phyloP scores from a whole-genome alignment of 2,329 filamentous ascomycete species.

The Aspergillus costaricaensis region DNA sequence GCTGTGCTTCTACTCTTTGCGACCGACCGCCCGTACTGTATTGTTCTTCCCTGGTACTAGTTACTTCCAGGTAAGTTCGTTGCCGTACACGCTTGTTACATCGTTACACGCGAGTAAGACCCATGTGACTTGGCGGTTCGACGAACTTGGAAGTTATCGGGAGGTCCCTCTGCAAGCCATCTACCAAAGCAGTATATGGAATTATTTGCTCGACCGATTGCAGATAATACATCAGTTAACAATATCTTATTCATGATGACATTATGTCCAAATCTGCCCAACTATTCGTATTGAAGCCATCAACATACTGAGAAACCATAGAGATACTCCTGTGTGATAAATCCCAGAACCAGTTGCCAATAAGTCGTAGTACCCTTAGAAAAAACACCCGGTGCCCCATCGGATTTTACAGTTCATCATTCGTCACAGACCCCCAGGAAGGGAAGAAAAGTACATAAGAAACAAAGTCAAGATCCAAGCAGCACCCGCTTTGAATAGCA shows the following conservation, averaged over 20 bases:
- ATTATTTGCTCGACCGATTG: background rate
- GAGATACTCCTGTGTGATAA: background rate
- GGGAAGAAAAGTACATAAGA: constrained; percentile 3
- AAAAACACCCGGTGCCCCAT: constrained; percentile 22
- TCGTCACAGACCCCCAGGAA: constrained; percentile 17
- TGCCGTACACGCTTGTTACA: background rate
- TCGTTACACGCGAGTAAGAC: background rate
- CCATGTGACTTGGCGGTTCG: background rate
- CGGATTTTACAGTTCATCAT: constrained; percentile 18
- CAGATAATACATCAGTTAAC: background rate
- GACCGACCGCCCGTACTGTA: background rate
- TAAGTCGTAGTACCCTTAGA: constrained; percentile 1
- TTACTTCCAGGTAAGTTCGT: background rate
- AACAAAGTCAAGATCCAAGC: constrained; percentile 2
- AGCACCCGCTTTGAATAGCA: background rate
- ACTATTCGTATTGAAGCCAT: background rate
- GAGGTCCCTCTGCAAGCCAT: no score
- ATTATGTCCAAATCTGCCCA: background rate
- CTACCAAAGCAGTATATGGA: no score
- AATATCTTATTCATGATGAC: background rate
- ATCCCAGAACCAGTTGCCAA: constrained; percentile 1
- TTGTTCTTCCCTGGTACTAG: background rate
- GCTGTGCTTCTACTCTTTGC: background rate
- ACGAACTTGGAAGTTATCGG: no score
- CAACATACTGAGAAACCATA: background rate